Percentiles rank a stretch among this genome's conserved stretches.
phyloP scores from a whole-genome alignment of 2,329 filamentous ascomycete genomes.

The Lasiodiplodia sp. region DNA sequence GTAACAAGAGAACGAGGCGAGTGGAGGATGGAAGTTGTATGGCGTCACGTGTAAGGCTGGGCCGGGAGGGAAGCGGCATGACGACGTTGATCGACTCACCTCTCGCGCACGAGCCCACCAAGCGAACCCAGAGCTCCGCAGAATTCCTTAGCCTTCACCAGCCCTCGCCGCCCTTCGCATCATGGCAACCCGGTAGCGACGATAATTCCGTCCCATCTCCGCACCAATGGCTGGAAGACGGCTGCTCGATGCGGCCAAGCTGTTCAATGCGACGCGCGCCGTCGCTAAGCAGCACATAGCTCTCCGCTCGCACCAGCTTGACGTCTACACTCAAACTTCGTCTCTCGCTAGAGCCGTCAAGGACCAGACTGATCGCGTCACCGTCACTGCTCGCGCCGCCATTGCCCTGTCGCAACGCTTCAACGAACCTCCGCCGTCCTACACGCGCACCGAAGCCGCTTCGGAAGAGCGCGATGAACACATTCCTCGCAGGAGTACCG shows the following conservation, averaged over 20 bases:
- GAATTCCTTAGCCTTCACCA: background rate
- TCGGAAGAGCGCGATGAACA: constrained; percentile 36
- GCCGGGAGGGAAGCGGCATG: constrained; percentile 19
- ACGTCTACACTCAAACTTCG: constrained; percentile 70
- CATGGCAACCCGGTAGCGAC: constrained; percentile 34
- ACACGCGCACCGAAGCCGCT: constrained; percentile 37
- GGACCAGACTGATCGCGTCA: constrained; percentile 66
- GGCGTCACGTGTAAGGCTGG: constrained; percentile 27
- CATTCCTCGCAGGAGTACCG: constrained; percentile 43
- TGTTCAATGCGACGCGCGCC: constrained; percentile 56
- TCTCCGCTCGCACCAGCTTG: constrained; percentile 67
- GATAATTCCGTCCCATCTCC: constrained; percentile 18
- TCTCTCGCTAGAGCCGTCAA: constrained; percentile 69
- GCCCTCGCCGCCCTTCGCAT: background rate
- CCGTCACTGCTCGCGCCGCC: constrained; percentile 67
- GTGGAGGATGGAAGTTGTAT: constrained; percentile 21
- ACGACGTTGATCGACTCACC: constrained; percentile 26
- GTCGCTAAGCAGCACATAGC: constrained; percentile 63
- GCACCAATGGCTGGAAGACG: constrained; percentile 58
- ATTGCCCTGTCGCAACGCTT: constrained; percentile 65
- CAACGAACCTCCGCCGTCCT: constrained; percentile 56
- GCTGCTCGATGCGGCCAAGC: constrained; percentile 59
- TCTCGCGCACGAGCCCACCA: constrained; percentile 19
- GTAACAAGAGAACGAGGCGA: background rate
- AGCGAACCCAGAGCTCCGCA: constrained; percentile 11